phyloP scores from a whole-genome alignment of 257 asterid genomes.

The Capsicum pubescens region DNA sequence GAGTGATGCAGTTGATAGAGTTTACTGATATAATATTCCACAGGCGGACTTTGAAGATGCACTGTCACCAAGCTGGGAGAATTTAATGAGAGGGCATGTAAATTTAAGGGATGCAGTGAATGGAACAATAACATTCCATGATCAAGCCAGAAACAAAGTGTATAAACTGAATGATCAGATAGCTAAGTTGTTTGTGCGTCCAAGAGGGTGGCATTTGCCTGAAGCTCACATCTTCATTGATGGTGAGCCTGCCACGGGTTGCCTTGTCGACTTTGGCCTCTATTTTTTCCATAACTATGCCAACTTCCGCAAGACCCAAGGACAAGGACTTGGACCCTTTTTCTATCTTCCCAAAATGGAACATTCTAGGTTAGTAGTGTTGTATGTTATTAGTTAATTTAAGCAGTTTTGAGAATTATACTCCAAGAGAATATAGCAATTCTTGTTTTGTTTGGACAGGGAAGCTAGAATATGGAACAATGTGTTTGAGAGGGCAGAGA shows the following conservation, averaged over 20 bases:
- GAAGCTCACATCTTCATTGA: constrained; percentile 91
- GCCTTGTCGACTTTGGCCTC: constrained; percentile 91
- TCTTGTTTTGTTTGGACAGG: constrained; percentile 44
- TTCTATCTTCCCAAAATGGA: constrained; percentile 98
- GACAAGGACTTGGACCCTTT: constrained; percentile 86
- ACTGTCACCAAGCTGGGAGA: constrained; percentile 93
- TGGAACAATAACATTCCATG: constrained; percentile 79
- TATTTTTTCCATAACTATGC: constrained; percentile 81
- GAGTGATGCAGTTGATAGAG: not conserved
- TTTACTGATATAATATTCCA: not conserved
- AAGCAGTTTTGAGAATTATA: not conserved
- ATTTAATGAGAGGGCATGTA: constrained; percentile 77
- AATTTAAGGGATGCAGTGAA: constrained; percentile 85
- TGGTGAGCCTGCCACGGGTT: constrained; percentile 85
- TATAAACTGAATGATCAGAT: constrained; percentile 77
- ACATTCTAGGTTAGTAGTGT: constrained; percentile 62
- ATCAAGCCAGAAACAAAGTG: constrained; percentile 69
- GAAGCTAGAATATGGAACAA: constrained; percentile 93
- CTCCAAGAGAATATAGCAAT: not conserved
- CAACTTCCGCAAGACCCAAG: constrained; percentile 65
- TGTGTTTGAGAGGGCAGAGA: constrained; percentile 79
- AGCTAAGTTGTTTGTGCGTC: constrained; percentile 96
- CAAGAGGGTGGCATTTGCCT: constrained; percentile 96
- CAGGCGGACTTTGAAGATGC: constrained; percentile 99
- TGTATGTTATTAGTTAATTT: not conserved